phyloP scores from a whole-genome alignment of 441 rosid genomes.

The Arabidopsis lyrata region DNA sequence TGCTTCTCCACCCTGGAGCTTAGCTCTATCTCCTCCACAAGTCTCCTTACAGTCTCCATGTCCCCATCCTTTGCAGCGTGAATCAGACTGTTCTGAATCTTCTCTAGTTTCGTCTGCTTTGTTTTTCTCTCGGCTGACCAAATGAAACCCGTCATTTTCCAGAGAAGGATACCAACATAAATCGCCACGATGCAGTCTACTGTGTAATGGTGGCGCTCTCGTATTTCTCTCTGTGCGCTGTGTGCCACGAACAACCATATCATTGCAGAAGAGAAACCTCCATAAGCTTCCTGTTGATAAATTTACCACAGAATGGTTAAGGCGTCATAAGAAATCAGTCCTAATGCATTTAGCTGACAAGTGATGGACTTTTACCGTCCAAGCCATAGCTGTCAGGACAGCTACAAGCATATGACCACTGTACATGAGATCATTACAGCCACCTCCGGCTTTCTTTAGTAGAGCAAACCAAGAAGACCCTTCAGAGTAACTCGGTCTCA shows the following conservation, averaged over 20 bases:
- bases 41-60: slow-evolving; percentile 78
- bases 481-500: slow-evolving; percentile 70
- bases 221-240: slow-evolving; percentile 84
- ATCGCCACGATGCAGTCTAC: slow-evolving; percentile 91
- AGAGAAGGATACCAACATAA: slow-evolving; percentile 83
- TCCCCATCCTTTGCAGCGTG: slow-evolving; percentile 92
- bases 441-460: slow-evolving; percentile 90
- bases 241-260: slow-evolving; percentile 85
- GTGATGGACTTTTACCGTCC: slow-evolving; percentile 67
- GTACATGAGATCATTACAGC: slow-evolving; percentile 94
- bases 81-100: slow-evolving; percentile 67
- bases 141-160: slow-evolving; percentile 90
- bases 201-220: slow-evolving; percentile 88
- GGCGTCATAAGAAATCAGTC: slow-evolving; percentile 6
- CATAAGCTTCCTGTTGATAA: slow-evolving; percentile 82
- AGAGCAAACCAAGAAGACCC: slow-evolving; percentile 81
- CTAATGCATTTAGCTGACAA: slow-evolving; percentile 3
- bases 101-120: slow-evolving; percentile 60
- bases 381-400: slow-evolving; percentile 94
- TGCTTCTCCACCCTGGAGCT: slow-evolving; percentile 48
- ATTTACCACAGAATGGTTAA: slow-evolving; percentile 5
- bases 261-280: slow-evolving; percentile 76
- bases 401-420: slow-evolving; percentile 98
- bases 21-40: slow-evolving; percentile 71
- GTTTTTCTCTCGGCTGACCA: slow-evolving; percentile 59